Conservation (phyloP, 345 rosid genomes). For the Mangifera indica region DNA sequence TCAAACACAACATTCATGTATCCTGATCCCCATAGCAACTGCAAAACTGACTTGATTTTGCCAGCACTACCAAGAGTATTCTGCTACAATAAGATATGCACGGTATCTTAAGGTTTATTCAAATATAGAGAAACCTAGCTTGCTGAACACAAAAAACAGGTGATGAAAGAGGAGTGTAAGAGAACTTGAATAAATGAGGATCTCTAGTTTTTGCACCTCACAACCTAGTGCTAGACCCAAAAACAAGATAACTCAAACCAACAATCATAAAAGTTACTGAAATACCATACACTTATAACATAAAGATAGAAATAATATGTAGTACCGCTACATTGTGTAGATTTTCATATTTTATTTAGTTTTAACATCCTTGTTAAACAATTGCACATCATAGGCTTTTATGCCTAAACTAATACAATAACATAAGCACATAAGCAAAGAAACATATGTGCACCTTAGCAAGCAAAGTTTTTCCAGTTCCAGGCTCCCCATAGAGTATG, state of each 20-base stretch:
- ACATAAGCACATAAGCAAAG: not conserved
- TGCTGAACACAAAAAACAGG: not conserved
- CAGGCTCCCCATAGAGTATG: conserved; percentile 28
- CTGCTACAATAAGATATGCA: not conserved
- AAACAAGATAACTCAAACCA: not conserved
- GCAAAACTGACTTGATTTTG: not conserved
- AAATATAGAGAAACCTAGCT: not conserved
- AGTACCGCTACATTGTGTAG: not conserved
- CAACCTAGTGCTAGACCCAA: not conserved
- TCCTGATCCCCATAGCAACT: not conserved
- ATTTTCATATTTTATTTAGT: not conserved
- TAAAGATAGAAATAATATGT: not conserved
- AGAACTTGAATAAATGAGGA: not conserved
- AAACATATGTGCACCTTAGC: conserved; percentile 7
- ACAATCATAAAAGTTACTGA: not conserved
- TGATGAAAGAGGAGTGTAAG: too few relatives aligned
- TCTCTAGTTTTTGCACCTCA: not conserved
- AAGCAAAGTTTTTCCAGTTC: conserved; percentile 24
- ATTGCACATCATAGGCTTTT: too few relatives aligned
- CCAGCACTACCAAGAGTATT: not conserved
- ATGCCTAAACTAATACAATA: not conserved
- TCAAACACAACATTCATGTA: not conserved
- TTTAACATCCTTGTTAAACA: not conserved
- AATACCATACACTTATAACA: not conserved
- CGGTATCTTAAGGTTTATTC: not conserved